A percentile compares a stretch with the other conserved stretches of the same genome.
Evolutionary conservation across 768 basidiomycete species (phyloP).

Genomic region (Mycena epipterygia): DNA sequence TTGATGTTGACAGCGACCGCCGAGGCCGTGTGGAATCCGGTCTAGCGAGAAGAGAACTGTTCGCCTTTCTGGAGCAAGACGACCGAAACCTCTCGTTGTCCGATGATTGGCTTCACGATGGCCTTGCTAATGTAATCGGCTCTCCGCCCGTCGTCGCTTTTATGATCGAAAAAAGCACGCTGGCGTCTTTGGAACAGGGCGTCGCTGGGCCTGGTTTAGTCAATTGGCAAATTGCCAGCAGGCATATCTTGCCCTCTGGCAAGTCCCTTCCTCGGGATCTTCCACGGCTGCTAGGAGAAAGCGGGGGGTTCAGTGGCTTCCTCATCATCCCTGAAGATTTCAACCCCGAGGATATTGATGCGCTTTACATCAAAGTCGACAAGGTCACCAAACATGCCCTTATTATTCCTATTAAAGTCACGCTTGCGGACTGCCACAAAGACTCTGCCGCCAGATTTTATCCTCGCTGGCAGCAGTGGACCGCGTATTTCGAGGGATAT

Average conservation of each 20-base stretch:
- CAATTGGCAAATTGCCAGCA: neutral
- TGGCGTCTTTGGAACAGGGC: neutral
- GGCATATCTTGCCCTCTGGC: neutral
- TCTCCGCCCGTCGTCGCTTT: neutral
- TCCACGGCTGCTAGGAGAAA: neutral
- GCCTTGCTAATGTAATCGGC: neutral
- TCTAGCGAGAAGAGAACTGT: neutral
- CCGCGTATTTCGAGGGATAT: neutral
- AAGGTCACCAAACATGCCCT: neutral
- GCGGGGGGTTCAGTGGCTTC: neutral
- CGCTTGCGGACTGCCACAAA: neutral
- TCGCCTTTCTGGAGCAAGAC: neutral
- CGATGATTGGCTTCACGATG: neutral
- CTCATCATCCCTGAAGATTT: neutral
- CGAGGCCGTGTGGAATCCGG: constrained; percentile 1
- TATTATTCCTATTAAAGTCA: neutral
- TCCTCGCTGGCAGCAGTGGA: neutral
- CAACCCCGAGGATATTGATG: neutral
- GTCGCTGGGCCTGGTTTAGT: neutral
- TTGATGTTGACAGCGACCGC: neutral
- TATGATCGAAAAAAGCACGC: neutral
- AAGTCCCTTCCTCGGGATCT: neutral
- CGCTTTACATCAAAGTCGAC: neutral
- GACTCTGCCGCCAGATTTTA: neutral
- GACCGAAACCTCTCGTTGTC: neutral